Percentiles rank a stretch among this genome's conserved stretches.
phyloP scores from a whole-genome alignment of 805 yeast genomes.

The Wickerhamiella kurtzmanii region DNA sequence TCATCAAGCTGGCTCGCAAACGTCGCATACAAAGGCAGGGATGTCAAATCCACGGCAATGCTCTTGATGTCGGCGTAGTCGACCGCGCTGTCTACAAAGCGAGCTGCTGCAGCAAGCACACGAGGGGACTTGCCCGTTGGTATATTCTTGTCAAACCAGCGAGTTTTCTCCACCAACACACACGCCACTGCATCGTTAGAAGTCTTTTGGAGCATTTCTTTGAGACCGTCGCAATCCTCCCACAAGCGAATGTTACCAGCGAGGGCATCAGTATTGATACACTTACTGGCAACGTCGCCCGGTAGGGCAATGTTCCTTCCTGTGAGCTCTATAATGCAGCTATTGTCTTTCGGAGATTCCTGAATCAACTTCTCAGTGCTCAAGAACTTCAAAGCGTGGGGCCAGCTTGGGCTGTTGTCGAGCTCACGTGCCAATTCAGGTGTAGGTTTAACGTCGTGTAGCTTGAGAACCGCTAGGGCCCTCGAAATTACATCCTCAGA shows the following conservation, averaged over 20 bases:
- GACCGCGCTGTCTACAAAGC: not conserved
- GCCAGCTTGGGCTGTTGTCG: slow-evolving; percentile 12
- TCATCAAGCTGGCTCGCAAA: not conserved
- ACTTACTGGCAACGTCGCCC: not conserved
- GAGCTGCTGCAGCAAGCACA: not conserved
- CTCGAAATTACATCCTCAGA: not conserved
- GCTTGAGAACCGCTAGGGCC: not conserved
- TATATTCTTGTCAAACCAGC: not conserved
- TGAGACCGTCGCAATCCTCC: not conserved
- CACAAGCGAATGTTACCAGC: slow-evolving; percentile 9
- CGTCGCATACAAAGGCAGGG: slow-evolving; percentile 1
- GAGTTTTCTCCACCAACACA: slow-evolving; percentile 9
- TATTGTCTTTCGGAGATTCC: not conserved
- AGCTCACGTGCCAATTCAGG: slow-evolving; percentile 6
- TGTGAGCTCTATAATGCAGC: slow-evolving; percentile 9
- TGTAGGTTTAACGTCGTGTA: slow-evolving; percentile 3
- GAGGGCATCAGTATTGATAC: slow-evolving; percentile 3
- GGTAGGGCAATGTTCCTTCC: slow-evolving; percentile 7
- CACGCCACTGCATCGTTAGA: slow-evolving; percentile 6
- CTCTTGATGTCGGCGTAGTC: not conserved
- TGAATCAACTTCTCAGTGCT: slow-evolving; percentile 8
- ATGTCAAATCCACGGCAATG: not conserved
- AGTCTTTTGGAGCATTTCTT: not conserved
- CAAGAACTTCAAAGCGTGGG: slow-evolving; percentile 9
- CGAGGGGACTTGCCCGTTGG: not conserved